A percentile compares a stretch with the other conserved stretches of the same genome.
These are phyloP conservation scores for Tulasnella calospora DNA, from an alignment of 768 basidiomycete genomes.

Conservation along the genomic window DNA sequence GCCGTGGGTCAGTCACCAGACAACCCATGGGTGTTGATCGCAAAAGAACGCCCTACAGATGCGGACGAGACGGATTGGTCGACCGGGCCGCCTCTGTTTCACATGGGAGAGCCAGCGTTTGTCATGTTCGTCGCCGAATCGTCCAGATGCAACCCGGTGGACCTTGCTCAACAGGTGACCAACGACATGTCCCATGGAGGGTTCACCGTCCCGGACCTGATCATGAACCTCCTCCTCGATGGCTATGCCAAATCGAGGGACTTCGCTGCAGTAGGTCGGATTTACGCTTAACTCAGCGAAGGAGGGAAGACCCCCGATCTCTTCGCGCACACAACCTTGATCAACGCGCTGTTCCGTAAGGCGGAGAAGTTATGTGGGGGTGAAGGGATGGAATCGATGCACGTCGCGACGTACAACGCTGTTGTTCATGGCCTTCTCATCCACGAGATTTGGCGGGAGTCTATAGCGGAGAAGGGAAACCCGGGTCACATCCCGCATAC, in stretches of 20 bases:
- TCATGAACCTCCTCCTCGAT: slow-evolving; percentile 24
- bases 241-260: slow-evolving; percentile 22
- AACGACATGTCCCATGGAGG: slow-evolving; percentile 6
- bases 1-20: background rate
- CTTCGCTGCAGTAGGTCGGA: background rate
- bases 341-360: slow-evolving; percentile 24
- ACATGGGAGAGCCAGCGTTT: background rate
- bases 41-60: background rate
- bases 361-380: background rate
- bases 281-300: slow-evolving; percentile 22
- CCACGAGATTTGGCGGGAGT: slow-evolving; percentile 50
- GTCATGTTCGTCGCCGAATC: slow-evolving; percentile 21
- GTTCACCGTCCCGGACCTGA: background rate
- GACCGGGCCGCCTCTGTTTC: background rate
- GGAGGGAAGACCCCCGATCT: background rate
- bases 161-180: slow-evolving; percentile 20
- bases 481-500: slow-evolving; percentile 23
- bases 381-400: background rate
- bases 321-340: slow-evolving; percentile 27
- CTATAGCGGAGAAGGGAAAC: slow-evolving; percentile 43
- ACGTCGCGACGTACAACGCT: slow-evolving; percentile 53
- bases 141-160: slow-evolving; percentile 16
- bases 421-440: slow-evolving; percentile 34
- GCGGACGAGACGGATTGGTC: background rate
- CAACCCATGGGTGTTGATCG: background rate